Base-by-base conservation (phyloP, 805 yeast genomes). In the Kodamaea lidongshanica region DNA sequence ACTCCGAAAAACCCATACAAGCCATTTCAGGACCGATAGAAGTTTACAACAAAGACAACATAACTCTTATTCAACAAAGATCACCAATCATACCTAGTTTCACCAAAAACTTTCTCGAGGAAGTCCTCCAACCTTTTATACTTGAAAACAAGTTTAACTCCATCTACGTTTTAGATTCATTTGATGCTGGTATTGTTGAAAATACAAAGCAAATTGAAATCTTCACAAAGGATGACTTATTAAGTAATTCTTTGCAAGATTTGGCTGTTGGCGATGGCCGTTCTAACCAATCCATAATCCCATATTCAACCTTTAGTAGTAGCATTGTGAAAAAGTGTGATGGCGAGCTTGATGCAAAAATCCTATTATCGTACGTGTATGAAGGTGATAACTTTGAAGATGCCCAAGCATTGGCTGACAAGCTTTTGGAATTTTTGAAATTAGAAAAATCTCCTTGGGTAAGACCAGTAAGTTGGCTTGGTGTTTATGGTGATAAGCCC, bases 321-420 rank as follows among this genome's bases (percentile, higher is more conserved):
- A 20, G 27, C 3, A 13, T 33, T 10, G 25, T 33, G 25, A 18
- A 21, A 26, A 29, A 12, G 28, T 29, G 18, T 22, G 35, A 26
- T 10, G 25, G 27, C 3, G 12, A 34, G 16, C 20, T 48, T 30
- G 45, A 46, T 6, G 49, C 65, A 12, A 52, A 46, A n/a, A 67
- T 70, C 4, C 38, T 72, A n/a, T 71, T 73, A 7, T 62, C 73
- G 11, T 77, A 68, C 49, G 94, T 80, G 1, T 86, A 84, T 53
- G 96, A 88, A 51, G 96, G 97, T 19, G 96, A 88, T 53, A 89
- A 89, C 52, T 70, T 78, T 16, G 48, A 54, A 12, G 95, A 87
- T 51, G 92, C 94, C 6, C 61, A 61, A 24, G 38, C 48, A 7
- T 53, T 80, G 37, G 76, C 82, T 2, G 38, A 39, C 8, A 51